These are phyloP conservation scores for Prunus davidiana DNA, from an alignment of 306 rosid species.

Conservation along the genomic window DNA sequence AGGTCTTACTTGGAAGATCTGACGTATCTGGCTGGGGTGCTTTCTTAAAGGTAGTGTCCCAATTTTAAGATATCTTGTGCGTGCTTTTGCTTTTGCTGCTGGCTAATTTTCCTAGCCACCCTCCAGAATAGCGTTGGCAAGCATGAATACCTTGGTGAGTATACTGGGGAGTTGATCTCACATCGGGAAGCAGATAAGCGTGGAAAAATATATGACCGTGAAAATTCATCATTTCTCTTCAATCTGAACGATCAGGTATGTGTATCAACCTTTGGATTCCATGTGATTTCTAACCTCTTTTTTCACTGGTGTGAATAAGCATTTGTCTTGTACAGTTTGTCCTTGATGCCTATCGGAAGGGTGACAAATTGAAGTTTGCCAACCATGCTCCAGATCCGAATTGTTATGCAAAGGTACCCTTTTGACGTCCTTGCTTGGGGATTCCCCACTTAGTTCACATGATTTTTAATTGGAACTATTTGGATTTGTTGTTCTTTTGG, in stretches of 20 bases:
- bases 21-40: conserved; percentile 99
- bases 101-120: conserved; percentile 33
- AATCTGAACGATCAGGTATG: conserved; percentile 98
- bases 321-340: conserved; percentile 66
- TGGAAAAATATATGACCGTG: conserved; percentile 98
- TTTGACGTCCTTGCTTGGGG: not conserved
- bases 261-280: not conserved
- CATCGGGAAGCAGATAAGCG: conserved; percentile 98
- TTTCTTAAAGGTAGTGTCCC: conserved; percentile 67
- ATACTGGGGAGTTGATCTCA: conserved; percentile 96
- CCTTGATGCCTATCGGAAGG: conserved; percentile 96
- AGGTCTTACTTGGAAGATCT: conserved; percentile 98
- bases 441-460: not conserved
- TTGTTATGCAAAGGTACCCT: conserved; percentile 90
- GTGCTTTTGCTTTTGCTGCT: conserved; percentile 15
- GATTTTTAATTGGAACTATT: not conserved
- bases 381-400: conserved; percentile 98
- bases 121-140: conserved; percentile 91
- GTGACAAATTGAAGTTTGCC: conserved; percentile 96
- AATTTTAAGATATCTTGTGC: conserved; percentile 12
- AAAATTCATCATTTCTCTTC: conserved; percentile 96
- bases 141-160: conserved; percentile 99
- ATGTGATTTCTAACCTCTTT: not conserved
- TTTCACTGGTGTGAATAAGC: conserved; percentile 1
- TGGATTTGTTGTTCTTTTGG: not conserved